Percentiles rank a stretch among this genome's conserved stretches.
These are phyloP conservation scores for Mayamaea pseudoterrestris DNA, from an alignment of 108 stramenopile genomes.

Conservation along the genomic window DNA sequence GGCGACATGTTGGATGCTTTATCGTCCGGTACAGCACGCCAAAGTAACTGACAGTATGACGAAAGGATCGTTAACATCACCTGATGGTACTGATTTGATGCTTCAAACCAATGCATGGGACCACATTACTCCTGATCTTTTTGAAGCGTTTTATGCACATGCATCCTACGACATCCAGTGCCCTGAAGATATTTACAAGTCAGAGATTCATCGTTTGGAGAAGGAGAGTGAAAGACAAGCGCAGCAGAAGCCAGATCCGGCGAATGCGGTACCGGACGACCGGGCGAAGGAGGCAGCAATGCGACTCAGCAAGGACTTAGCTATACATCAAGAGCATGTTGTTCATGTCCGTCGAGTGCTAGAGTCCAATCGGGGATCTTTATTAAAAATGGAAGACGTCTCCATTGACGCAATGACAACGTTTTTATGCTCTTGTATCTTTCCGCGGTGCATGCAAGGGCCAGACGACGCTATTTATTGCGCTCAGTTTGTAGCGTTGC, in stretches of 20 bases:
- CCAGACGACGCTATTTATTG: conserved; percentile 85
- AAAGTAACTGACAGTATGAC: conserved; percentile 2
- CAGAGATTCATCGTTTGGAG: conserved; percentile 50
- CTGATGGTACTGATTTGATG: too few species aligned
- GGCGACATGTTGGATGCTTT: conserved; percentile 57
- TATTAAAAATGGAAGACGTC: conserved; percentile 20
- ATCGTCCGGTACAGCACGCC: conserved; percentile 44
- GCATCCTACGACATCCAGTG: conserved; percentile 63
- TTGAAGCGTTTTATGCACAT: conserved; percentile 57
- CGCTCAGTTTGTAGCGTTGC: conserved; percentile 50
- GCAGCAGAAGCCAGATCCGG: conserved; percentile 28
- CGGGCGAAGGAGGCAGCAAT: conserved; percentile 32
- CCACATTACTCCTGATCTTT: conserved; percentile 37
- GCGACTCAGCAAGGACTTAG: conserved; percentile 37
- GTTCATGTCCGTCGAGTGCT: conserved; percentile 23
- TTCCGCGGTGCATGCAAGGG: conserved; percentile 50
- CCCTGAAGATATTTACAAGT: conserved; percentile 47
- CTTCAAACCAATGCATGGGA: conserved; percentile 31
- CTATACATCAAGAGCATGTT: conserved; percentile 52
- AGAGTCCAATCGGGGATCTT: conserved; percentile 19
- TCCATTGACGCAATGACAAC: conserved; percentile 20
- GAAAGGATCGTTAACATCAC: background rate
- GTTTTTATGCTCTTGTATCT: conserved; percentile 64
- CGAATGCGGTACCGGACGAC: conserved; percentile 28
- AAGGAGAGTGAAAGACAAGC: conserved; percentile 52